Evolutionary conservation across 2,329 filamentous ascomycete genomes (phyloP), one percentile per base, ranked within the genome.

Genomic region (Venturia nashicola): DNA sequence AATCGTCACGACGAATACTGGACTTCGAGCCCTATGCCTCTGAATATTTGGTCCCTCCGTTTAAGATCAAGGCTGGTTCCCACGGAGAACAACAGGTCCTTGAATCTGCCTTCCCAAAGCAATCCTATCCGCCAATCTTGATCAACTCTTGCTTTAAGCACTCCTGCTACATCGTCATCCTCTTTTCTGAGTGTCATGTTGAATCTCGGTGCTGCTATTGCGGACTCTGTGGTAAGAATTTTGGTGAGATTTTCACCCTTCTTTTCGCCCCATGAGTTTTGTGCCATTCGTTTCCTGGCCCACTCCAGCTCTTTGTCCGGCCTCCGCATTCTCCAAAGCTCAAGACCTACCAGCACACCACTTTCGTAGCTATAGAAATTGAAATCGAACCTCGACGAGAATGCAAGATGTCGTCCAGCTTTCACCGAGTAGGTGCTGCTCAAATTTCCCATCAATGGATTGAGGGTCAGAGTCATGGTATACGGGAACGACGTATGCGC

Each of bases 321-420:
- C 46, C 57, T 62, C 51, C 61, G 27, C 70, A 85, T 87, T 71
- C 90, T 86, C 93, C 94, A 99, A 54, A 97, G 79, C 77, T 99
- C 94, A 77, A 91, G 90, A 16, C 94, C 94, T 32, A 97, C 83
- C 34, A 91, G 87, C 80, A 96, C 88, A 65, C 94, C 89, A 72
- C 91, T 96, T 78, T 99, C 94, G 78, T 97, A 99, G 73, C 91
- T 96, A 76, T 97, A 97, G 61, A 97, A 89, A 71, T 99, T 99
- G 77, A 99, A 99, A 72, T 95, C 91, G 77, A 97, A 93, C 61
- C 89, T 86, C 27, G 91, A 95, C 67, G 91, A 94, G 61, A 99
- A 82, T 12, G 91, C 89, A 68, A 96, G 84, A 70, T 91, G 86
- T 42, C 84, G 84, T 3, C 91, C 91, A 1, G 93, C 93, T 71